Conservation (phyloP, 2,329 filamentous ascomycete species). For the Scolecobasidium constrictum region DNA sequence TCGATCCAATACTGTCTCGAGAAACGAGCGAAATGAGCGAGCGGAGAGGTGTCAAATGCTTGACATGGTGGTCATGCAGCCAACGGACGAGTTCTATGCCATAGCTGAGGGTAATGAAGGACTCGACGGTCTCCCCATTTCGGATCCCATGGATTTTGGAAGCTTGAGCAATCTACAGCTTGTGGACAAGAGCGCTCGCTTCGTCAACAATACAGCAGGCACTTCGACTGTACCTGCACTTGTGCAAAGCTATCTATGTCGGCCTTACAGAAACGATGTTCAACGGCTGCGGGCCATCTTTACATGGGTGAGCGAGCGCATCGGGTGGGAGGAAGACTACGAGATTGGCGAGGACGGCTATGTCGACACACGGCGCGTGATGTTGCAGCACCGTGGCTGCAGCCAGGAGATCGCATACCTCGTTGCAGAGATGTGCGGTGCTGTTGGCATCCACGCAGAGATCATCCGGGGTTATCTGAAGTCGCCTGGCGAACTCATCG, state of each 20-base stretch:
- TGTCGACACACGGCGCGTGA: constrained; percentile 70
- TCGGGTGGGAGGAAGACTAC: constrained; percentile 91
- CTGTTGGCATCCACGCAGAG: constrained; percentile 80
- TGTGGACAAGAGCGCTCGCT: constrained; percentile 93
- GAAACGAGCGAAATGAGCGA: constrained; percentile 74
- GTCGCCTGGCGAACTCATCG: constrained; percentile 62
- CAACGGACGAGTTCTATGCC: constrained; percentile 79
- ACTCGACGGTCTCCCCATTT: constrained; percentile 72
- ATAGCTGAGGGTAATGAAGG: constrained; percentile 84
- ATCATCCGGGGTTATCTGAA: constrained; percentile 86
- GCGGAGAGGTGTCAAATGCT: constrained; percentile 90
- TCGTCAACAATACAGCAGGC: constrained; percentile 72
- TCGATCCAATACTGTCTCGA: constrained; percentile 83
- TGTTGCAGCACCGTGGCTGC: constrained; percentile 73
- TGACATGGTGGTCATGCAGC: constrained; percentile 77
- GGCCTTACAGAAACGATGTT: constrained; percentile 88
- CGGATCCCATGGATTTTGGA: constrained; percentile 68
- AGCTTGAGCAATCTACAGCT: constrained; percentile 66
- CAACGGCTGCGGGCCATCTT: constrained; percentile 91
- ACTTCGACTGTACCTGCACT: constrained; percentile 72
- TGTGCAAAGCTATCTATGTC: constrained; percentile 84
- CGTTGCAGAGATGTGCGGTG: constrained; percentile 85
- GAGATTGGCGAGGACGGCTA: constrained; percentile 46
- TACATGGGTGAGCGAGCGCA: constrained; percentile 91
- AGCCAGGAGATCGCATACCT: constrained; percentile 82